Evolutionary conservation across 2,329 filamentous ascomycete species (phyloP).

Genomic region (Lasiodiplodia sp.): DNA sequence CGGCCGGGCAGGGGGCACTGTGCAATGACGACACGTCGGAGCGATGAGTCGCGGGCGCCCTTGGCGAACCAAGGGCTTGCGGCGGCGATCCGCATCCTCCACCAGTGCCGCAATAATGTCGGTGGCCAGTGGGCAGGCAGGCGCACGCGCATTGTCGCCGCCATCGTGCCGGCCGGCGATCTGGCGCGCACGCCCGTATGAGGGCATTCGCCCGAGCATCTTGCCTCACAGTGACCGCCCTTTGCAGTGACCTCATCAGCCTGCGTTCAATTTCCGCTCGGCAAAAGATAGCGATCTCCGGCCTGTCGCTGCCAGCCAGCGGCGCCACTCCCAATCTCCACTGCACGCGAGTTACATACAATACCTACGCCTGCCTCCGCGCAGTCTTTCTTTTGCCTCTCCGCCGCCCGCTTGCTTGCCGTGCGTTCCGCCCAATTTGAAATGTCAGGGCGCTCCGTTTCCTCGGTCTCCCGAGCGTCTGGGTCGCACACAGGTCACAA

Average conservation of each 20-base stretch:
- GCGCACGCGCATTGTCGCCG: background rate
- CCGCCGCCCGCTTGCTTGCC: conserved; percentile 9
- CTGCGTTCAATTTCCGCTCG: conserved; percentile 24
- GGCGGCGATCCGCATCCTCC: conserved; percentile 1
- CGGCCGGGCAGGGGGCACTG: conserved; percentile 10
- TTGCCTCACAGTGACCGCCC: conserved; percentile 23
- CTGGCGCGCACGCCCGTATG: conserved; percentile 1
- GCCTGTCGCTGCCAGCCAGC: background rate
- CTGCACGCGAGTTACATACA: background rate
- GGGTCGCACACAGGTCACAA: conserved; percentile 24
- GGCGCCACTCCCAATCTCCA: conserved; percentile 14
- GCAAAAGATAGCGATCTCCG: conserved; percentile 23
- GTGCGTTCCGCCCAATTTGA: conserved; percentile 14
- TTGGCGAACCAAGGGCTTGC: conserved; percentile 1
- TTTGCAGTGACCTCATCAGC: conserved; percentile 24
- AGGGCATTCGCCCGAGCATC: conserved; percentile 1
- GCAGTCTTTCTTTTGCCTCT: background rate
- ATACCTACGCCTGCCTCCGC: background rate
- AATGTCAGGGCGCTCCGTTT: conserved; percentile 12
- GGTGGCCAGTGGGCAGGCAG: background rate
- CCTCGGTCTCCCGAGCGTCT: conserved; percentile 26
- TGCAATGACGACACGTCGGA: conserved; percentile 3
- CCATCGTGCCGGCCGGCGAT: background rate
- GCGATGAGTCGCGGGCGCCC: background rate
- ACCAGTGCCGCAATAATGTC: background rate